A percentile compares a stretch with the other conserved stretches of the same genome.
phyloP scores from a whole-genome alignment of 176 grass and related monocot genomes.

The Oryza australiensis region DNA sequence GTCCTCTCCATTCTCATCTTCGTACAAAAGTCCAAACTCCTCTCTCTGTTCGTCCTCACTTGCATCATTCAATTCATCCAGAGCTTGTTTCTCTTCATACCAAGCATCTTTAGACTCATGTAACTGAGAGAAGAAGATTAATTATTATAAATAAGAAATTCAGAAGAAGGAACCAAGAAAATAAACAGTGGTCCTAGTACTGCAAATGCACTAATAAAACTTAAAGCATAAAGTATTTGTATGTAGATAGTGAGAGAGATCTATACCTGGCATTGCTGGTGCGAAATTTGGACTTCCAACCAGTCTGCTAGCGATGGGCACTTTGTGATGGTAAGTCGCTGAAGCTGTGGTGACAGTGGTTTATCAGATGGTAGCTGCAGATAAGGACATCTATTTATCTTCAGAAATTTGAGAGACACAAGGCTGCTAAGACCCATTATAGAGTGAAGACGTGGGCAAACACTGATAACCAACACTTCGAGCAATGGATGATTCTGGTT shows the following conservation, averaged over 20 bases:
- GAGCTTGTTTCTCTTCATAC: neutral
- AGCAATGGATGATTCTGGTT: neutral
- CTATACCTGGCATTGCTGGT: neutral
- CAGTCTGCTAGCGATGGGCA: neutral
- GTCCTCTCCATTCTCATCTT: neutral
- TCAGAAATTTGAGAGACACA: neutral
- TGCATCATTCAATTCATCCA: neutral
- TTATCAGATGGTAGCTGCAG: neutral
- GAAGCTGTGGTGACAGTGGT: neutral
- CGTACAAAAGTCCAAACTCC: neutral
- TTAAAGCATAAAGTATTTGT: constrained; percentile 1
- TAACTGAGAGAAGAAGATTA: neutral
- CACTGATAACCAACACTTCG: neutral
- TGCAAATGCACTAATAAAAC: neutral
- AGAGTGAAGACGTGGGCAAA: neutral
- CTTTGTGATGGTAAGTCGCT: constrained; percentile 5
- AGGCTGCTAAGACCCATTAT: constrained; percentile 2
- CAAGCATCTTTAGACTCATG: neutral
- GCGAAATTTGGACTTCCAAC: neutral
- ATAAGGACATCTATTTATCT: constrained; percentile 1
- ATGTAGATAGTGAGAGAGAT: neutral
- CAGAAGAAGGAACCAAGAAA: neutral
- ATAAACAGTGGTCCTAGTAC: neutral
- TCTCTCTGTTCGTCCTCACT: neutral
- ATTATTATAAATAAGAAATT: no score